phyloP scores from a whole-genome alignment of 1,284 basidiomycete species.

The Fistulinella cinereoalba region DNA sequence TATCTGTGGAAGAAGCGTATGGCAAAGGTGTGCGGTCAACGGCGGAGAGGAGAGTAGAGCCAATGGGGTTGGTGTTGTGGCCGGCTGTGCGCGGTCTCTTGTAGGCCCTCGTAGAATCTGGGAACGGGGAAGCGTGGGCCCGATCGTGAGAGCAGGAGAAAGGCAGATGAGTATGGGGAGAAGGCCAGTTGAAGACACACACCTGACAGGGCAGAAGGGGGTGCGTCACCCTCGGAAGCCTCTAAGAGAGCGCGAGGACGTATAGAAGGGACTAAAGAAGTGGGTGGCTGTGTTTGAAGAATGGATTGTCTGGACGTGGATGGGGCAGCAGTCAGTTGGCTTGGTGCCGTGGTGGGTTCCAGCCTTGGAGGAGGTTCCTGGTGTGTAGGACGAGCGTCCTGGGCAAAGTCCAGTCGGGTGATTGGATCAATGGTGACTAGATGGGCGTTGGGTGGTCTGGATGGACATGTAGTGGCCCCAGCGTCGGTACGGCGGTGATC shows the following conservation, averaged over 20 bases:
- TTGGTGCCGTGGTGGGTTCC: conserved; percentile 40
- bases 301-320: conserved; percentile 23
- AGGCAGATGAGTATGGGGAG: neutral
- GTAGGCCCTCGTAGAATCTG: conserved; percentile 54
- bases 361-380: conserved; percentile 44
- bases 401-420: conserved; percentile 51
- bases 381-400: conserved; percentile 52
- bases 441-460: conserved; percentile 23
- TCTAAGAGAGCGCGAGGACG: conserved; percentile 63
- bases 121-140: conserved; percentile 13
- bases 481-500: conserved; percentile 21
- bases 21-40: conserved; percentile 32
- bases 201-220: conserved; percentile 29
- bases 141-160: neutral
- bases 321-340: conserved; percentile 30
- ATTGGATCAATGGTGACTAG: conserved; percentile 68
- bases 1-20: conserved; percentile 31
- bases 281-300: conserved; percentile 30
- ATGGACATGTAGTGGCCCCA: conserved; percentile 31
- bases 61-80: conserved; percentile 27
- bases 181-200: conserved; percentile 11
- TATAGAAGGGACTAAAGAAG: conserved; percentile 56
- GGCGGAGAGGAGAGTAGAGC: conserved; percentile 26
- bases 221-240: conserved; percentile 43
- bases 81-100: conserved; percentile 68